phyloP scores from a whole-genome alignment of 352 stramenopile species.

The Globisporangium nunn region DNA sequence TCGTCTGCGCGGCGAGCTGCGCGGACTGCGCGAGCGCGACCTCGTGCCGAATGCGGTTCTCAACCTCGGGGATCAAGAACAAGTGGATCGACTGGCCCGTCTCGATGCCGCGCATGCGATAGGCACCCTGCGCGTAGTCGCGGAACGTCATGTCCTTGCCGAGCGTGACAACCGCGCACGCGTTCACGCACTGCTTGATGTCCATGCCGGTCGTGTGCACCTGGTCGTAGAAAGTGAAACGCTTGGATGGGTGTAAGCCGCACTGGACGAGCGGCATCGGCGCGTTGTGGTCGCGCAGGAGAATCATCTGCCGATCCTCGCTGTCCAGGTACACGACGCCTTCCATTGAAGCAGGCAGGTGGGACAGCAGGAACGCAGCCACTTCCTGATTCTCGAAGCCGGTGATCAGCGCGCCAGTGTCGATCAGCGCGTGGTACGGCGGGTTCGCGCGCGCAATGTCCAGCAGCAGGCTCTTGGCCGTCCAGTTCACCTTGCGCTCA shows the following conservation, averaged over 20 bases:
- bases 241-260: slow-evolving; percentile 71
- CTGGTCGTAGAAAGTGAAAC: slow-evolving; percentile 93
- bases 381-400: slow-evolving; percentile 89
- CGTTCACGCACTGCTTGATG: slow-evolving; percentile 89
- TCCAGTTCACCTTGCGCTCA: slow-evolving; percentile 81
- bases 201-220: slow-evolving; percentile 93
- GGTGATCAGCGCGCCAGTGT: slow-evolving; percentile 89
- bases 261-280: slow-evolving; percentile 91
- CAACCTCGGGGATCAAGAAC: slow-evolving; percentile 90
- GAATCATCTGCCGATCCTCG: slow-evolving; percentile 87
- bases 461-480: slow-evolving; percentile 56
- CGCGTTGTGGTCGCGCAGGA: slow-evolving; percentile 93
- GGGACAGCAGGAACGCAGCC: slow-evolving; percentile 66
- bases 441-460: slow-evolving; percentile 72
- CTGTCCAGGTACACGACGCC: slow-evolving; percentile 89
- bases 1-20: slow-evolving; percentile 9
- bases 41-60: slow-evolving; percentile 82
- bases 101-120: slow-evolving; percentile 88
- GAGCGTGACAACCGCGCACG: slow-evolving; percentile 84
- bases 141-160: slow-evolving; percentile 97
- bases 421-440: slow-evolving; percentile 85
- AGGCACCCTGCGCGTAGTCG: slow-evolving; percentile 89
- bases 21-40: slow-evolving; percentile 43
- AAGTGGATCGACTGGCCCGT: slow-evolving; percentile 90
- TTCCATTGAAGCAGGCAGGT: slow-evolving; percentile 75